Conservation (phyloP, 805 yeast species). For the Myxozyma geophila region DNA sequence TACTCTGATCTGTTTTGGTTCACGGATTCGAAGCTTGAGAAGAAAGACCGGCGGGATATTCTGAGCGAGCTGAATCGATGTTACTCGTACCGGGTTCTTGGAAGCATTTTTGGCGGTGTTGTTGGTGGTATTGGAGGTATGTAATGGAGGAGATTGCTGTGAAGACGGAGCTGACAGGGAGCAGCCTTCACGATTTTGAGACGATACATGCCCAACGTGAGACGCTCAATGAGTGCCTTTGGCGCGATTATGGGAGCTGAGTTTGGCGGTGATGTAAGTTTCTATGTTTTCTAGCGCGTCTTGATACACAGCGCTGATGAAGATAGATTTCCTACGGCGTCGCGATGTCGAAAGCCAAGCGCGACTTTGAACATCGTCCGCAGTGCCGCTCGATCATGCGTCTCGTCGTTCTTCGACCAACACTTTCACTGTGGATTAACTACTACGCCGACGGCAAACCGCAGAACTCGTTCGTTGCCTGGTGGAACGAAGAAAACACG, state of each 20-base stretch:
- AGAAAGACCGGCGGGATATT: slow-evolving; percentile 29
- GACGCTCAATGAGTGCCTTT: slow-evolving; percentile 23
- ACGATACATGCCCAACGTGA: slow-evolving; percentile 16
- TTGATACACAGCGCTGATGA: neutral
- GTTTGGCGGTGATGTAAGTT: slow-evolving; percentile 21
- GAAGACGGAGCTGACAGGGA: neutral
- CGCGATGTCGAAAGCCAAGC: slow-evolving; percentile 3
- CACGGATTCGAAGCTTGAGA: slow-evolving; percentile 23
- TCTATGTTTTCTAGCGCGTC: neutral
- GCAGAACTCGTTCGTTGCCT: slow-evolving; percentile 5
- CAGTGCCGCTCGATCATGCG: slow-evolving; percentile 20
- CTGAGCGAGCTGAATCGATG: slow-evolving; percentile 17
- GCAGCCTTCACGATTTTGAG: slow-evolving; percentile 8
- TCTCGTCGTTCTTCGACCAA: slow-evolving; percentile 24
- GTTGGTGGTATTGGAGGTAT: slow-evolving; percentile 7
- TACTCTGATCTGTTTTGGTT: slow-evolving; percentile 33
- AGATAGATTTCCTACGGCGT: slow-evolving; percentile 10
- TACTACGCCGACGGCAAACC: slow-evolving; percentile 31
- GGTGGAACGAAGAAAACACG: slow-evolving; percentile 23
- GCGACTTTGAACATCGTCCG: slow-evolving; percentile 20
- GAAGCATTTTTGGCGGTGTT: slow-evolving; percentile 16
- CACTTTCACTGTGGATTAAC: slow-evolving; percentile 25
- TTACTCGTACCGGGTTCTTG: slow-evolving; percentile 20
- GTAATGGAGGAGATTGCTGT: neutral
- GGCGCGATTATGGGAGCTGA: slow-evolving; percentile 22